A percentile compares a stretch with the other conserved stretches of the same genome.
These are phyloP conservation scores for Exserohilum turcica DNA, from an alignment of 2,329 filamentous ascomycete genomes.

Conservation along the genomic window DNA sequence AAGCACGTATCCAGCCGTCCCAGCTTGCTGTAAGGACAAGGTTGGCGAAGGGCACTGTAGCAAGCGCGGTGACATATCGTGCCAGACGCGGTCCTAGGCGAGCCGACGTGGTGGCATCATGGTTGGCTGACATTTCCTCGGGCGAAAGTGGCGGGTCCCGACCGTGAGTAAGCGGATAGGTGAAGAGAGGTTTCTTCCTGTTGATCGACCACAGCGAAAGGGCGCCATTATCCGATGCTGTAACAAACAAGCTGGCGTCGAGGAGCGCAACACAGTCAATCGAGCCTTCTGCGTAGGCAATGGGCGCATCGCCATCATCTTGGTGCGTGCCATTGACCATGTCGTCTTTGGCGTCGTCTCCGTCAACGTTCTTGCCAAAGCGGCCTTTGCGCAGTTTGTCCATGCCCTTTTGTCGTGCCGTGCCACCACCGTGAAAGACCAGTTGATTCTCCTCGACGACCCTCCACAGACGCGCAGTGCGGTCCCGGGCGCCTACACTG, in stretches of 20 bases:
- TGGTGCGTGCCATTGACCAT: conserved; percentile 45
- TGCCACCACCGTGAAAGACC: conserved; percentile 85
- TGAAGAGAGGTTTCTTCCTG: conserved; percentile 93
- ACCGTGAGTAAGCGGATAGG: conserved; percentile 81
- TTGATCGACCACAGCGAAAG: conserved; percentile 85
- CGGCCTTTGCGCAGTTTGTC: conserved; percentile 44
- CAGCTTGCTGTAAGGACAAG: conserved; percentile 90
- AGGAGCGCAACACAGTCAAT: conserved; percentile 92
- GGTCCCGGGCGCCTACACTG: conserved; percentile 86
- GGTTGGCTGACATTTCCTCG: conserved; percentile 69
- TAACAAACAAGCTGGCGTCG: conserved; percentile 87
- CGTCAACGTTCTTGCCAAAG: conserved; percentile 39
- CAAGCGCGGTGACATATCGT: conserved; percentile 87
- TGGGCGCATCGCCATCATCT: conserved; percentile 47
- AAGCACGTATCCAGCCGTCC: conserved; percentile 86
- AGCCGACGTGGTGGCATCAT: conserved; percentile 60
- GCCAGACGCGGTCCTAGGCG: conserved; percentile 63
- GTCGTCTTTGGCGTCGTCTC: conserved; percentile 55
- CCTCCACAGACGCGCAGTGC: conserved; percentile 93
- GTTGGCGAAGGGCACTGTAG: conserved; percentile 87
- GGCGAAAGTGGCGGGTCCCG: conserved; percentile 73
- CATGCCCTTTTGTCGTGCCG: conserved; percentile 46
- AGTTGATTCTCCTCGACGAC: conserved; percentile 94
- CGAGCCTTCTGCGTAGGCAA: conserved; percentile 71
- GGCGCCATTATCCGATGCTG: conserved; percentile 88